Base-by-base conservation (phyloP, 371 early-diverging fungal species). In the Mucor plumbeus region DNA sequence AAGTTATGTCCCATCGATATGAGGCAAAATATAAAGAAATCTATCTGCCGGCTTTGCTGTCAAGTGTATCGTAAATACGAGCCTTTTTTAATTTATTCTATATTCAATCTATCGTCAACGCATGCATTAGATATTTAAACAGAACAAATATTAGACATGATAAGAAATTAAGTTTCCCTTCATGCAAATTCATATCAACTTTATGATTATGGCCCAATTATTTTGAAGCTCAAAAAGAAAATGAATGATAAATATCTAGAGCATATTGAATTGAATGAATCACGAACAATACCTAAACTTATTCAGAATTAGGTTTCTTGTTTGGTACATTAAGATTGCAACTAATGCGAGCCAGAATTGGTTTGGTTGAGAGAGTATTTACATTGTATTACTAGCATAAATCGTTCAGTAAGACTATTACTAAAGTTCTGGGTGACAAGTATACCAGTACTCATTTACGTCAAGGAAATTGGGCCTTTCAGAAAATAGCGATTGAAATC, bases 401-500 rank as follows among this genome's bases (percentile, higher is more conserved):
- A 44, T 7, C 76, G 82, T 50, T 78, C 82, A 0, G 74, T 1
- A 57, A 72, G 10, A 41, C 61, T 8, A 58, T 84, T 3, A 60
- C 73, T 9, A n/a, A 62, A 0, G 40, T 26, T 38, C 64, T 85
- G 5, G 82, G 83, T 21, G 72, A 70, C 5, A 53, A 69, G 2
- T 85, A 69, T 58, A 67, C 74, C 5, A 75, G 82, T 54, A 73
- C 77, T 8, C 85, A 86, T 50, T 50, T 83, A n/a, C 75, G 87
- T n/a, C 71, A 71, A 19, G 84, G 82, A 11, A 79, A 80, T 61
- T 80, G 80, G 15, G 67, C 71, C 0, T 82, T 82, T 56, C 65
- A 67, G n/a, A 43, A 63, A 31, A 58, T 57, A 15, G 63, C 70
- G 17, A n/a, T 26, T 15, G 70, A 67, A 33, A 81, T 79, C 0